Evolutionary conservation across 2,329 filamentous ascomycete species (phyloP), one percentile per base, ranked within the genome.

Genomic region (Mycocentrospora acerina): DNA sequence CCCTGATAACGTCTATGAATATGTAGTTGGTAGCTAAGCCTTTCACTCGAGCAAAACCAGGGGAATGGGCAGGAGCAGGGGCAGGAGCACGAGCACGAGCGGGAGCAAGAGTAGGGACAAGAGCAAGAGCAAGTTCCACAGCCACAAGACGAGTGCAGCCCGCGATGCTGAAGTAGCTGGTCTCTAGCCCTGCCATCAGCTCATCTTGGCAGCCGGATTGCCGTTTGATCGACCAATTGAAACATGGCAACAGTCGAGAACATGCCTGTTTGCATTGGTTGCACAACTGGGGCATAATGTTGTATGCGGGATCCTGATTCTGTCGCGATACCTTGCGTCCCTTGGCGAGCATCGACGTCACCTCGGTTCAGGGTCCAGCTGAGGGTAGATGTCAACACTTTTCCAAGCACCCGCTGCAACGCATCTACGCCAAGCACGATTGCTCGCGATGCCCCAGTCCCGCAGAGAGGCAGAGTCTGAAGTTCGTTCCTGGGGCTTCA

Each of bases 401-500:
- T 28, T 24, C 17, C n/a, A 11, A 14, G 19, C 26, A 32, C 39
- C 32, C 36, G 30, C n/a, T 44, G 44, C 49, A 51, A 49, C 46
- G 27, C 26, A 3, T 13, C 40, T 35, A 50, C 48, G 43, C 50
- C 46, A 50, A 22, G n/a, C n/a, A n/a, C n/a, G n/a, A n/a, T n/a
- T n/a, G n/a, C n/a, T 15, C 29, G 24, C 25, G 33, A 69, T 68
- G 63, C 24, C 52, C 6, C 73, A 71, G 51, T 69, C 72, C 22
- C 71, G 66, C 37, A 64, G 59, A 42, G 71, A 79, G 27, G 70
- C 72, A 25, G 83, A 88, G 61, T 67, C 71, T 33, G 71, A 85
- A 56, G 84, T 88, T 17, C 74, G 74, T 24, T 79, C 78, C 2
- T 88, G 85, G 84, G 85, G 85, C 2, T 89, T 88, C 59, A 51